These are phyloP conservation scores for Fonsecaea pedrosoi DNA, from an alignment of 2,329 filamentous ascomycete species.

Conservation along the genomic window DNA sequence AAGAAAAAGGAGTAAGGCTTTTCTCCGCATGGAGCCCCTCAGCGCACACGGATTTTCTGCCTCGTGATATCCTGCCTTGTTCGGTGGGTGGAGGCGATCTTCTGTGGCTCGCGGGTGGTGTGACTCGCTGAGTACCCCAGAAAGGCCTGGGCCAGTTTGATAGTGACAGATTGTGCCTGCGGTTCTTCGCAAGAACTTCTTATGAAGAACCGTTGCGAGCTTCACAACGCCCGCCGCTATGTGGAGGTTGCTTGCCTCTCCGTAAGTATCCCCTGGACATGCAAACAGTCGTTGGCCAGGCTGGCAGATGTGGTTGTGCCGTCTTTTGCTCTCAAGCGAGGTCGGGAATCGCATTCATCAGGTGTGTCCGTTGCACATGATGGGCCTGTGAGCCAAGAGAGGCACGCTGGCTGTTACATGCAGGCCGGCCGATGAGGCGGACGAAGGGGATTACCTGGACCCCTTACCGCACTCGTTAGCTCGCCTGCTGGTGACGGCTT, in stretches of 20 bases:
- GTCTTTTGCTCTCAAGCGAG: constrained; percentile 17
- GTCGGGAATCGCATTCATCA: constrained; percentile 28
- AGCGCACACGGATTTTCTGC: background rate
- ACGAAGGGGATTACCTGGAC: background rate
- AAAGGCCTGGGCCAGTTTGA: constrained; percentile 24
- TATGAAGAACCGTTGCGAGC: constrained; percentile 22
- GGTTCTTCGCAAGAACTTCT: background rate
- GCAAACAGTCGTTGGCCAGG: constrained; percentile 20
- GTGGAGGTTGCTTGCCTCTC: constrained; percentile 23
- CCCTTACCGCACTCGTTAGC: background rate
- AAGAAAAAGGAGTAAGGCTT: constrained; percentile 16
- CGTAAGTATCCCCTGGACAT: constrained; percentile 6
- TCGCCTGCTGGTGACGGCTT: constrained; percentile 1
- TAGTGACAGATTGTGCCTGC: constrained; percentile 16
- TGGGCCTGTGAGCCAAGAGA: constrained; percentile 7
- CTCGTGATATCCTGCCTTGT: background rate
- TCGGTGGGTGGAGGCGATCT: background rate
- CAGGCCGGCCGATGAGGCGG: background rate
- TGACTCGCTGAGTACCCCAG: constrained; percentile 18
- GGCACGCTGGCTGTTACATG: constrained; percentile 10
- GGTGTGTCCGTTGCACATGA: constrained; percentile 15
- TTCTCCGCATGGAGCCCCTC: constrained; percentile 21
- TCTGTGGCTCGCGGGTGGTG: background rate
- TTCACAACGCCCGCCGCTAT: constrained; percentile 22
- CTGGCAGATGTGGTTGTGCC: constrained; percentile 33